Base-by-base conservation (phyloP, 345 rosid species). In the Brassica carinata region DNA sequence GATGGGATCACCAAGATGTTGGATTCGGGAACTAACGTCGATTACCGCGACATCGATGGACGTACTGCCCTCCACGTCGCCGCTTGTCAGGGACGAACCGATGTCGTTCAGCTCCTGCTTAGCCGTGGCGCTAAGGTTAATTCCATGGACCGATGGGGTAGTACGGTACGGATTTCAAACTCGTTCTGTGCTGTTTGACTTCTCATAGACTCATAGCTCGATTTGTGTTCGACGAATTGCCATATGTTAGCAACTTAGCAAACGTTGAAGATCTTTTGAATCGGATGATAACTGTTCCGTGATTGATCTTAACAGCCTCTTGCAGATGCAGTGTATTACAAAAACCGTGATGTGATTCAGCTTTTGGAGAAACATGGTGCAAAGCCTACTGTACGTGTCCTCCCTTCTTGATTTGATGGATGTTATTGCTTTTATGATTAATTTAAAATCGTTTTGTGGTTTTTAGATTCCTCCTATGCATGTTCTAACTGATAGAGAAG, bases 11-110 rank as follows among this genome's bases (percentile, higher is more conserved):
- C 84, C 29, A 89, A 86, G 79, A 83, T 88, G 29, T 33, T 93
- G 68, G 86, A 87, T 73, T 88, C 90, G 3, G 96, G 92, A 18
- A 84, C 88, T 65, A 69, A 91, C 78, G 87, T 89, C 69, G 89
- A 91, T 84, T 91, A 89, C 81, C 76, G 78, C 55, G 96, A 93
- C 51, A 85, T 86, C 78, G 96, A 90, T 62, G 88, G 84, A 8
- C 90, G 98, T 64, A 91, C 96, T 8, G 91, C 98, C 76, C 87
- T 91, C 51, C 98, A 93, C 74, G 81, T 91, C 71, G 91, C 98
- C 29, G 86, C 94, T 19, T 93, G 96, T 75, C 93, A 93, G 71
- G 92, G 98, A 36, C 80, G 71, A 71, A 84, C 89, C 58, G 92
- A 86, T 48, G 87, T 92, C 5, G 86, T 86, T 14, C 33, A 78